phyloP scores from a whole-genome alignment of 2,329 filamentous ascomycete genomes.

The Cladosporium velox region DNA sequence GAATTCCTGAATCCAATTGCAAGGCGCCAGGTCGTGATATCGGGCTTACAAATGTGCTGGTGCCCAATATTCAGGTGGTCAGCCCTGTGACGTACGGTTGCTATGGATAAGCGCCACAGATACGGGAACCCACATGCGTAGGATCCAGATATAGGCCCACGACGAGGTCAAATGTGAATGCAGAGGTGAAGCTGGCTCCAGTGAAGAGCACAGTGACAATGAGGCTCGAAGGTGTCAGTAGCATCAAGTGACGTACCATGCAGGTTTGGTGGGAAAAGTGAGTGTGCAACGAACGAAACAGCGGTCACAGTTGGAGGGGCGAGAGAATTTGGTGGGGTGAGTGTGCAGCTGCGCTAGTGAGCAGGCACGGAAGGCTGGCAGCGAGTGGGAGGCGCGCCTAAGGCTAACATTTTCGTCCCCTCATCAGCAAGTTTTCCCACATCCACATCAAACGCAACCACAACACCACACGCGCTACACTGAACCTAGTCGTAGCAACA shows the following conservation, averaged over 20 bases:
- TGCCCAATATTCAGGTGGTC: slow-evolving; percentile 1
- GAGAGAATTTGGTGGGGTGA: not conserved
- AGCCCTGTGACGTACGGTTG: slow-evolving; percentile 11
- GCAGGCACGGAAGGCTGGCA: not conserved
- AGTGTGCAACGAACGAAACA: not conserved
- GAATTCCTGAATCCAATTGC: not conserved
- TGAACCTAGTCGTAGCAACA: slow-evolving; percentile 8
- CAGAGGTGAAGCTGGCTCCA: not conserved
- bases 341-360: slow-evolving; percentile 2
- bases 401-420: not conserved
- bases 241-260: not conserved
- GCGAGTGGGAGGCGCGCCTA: slow-evolving; percentile 7
- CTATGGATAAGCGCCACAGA: slow-evolving; percentile 4
- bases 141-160: not conserved
- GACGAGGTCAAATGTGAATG: not conserved
- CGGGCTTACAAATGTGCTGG: slow-evolving; percentile 3
- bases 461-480: slow-evolving; percentile 8
- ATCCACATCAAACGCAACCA: slow-evolving; percentile 5
- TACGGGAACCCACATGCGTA: not conserved
- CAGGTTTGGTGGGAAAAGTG: slow-evolving; percentile 1
- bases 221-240: not conserved
- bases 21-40: not conserved
- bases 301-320: not conserved
- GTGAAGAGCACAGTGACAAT: not conserved
- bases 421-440: slow-evolving; percentile 8